Percentiles rank a stretch among this genome's conserved stretches.
Conservation (phyloP, 495 filamentous ascomycete species). For the Aspergillus olivimuriae region DNA sequence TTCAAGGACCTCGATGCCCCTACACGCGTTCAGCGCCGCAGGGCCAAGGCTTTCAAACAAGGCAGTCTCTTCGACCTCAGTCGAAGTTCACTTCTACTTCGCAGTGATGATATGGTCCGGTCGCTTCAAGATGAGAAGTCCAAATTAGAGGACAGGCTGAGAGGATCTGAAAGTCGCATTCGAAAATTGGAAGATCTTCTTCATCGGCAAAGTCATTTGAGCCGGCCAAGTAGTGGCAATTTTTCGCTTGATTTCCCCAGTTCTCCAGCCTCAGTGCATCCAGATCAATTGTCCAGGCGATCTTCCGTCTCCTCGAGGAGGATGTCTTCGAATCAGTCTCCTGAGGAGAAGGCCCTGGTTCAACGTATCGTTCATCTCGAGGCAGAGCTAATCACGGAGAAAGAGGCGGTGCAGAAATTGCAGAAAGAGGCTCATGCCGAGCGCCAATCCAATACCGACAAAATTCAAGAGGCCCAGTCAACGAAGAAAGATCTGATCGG, state of each 20-base stretch:
- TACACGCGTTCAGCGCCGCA: slow-evolving; percentile 67
- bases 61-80: slow-evolving; percentile 86
- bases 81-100: slow-evolving; percentile 70
- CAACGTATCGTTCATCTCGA: slow-evolving; percentile 75
- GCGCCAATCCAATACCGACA: slow-evolving; percentile 57
- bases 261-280: slow-evolving; percentile 46
- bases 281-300: slow-evolving; percentile 51
- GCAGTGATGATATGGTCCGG: slow-evolving; percentile 72
- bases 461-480: slow-evolving; percentile 74
- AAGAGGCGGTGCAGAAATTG: slow-evolving; percentile 48
- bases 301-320: slow-evolving; percentile 62
- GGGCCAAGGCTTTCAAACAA: slow-evolving; percentile 89
- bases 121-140: slow-evolving; percentile 71
- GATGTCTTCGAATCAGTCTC: slow-evolving; percentile 58
- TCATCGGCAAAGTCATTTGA: slow-evolving; percentile 73
- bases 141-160: slow-evolving; percentile 73
- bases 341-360: slow-evolving; percentile 57
- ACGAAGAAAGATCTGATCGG: slow-evolving; percentile 92
- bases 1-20: slow-evolving; percentile 58
- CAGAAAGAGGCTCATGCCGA: slow-evolving; percentile 61
- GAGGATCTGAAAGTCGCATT: slow-evolving; percentile 83
- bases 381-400: slow-evolving; percentile 64
- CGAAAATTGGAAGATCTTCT: slow-evolving; percentile 89
- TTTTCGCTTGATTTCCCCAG: slow-evolving; percentile 49
- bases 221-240: slow-evolving; percentile 62